Base-by-base conservation (phyloP, 2,329 filamentous ascomycete genomes). In the Neobulgaria alba region DNA sequence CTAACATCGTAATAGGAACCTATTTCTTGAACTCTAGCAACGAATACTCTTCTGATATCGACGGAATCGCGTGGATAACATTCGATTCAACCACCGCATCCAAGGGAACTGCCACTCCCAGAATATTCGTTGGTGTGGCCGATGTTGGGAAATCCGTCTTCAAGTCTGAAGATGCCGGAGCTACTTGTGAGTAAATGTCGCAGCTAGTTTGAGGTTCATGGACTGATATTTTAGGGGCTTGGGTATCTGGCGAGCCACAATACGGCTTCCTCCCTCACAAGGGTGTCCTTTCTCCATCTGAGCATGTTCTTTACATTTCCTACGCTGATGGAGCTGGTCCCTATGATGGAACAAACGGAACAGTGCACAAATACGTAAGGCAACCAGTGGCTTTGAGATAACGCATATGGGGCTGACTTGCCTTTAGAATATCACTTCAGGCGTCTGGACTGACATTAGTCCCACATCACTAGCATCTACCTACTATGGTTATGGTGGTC, bases 301-400 rank as follows among this genome's bases (percentile, higher is more conserved):
- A 78, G 52, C 70, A 72, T 42, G 66, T 67, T 0, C 57, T 78
- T 0, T 78, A 78, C 46, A 51, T 78, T 4, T 69, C 67, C 0
- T 77, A 77, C 51, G 65, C 64, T 12, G 67, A 77, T 36, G 73
- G 71, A 0, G 65, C 65, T 0, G 75, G 75, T 0, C 75, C 74
- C 1, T 78, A 76, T 42, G 74, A 77, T 42, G 74, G 73, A 10
- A 67, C 63, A 0, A 51, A 62, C 3, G 74, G 74, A 18, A 71
- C 64, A 0, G 68, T 78, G 1, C 72, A 70, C 45, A 67, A 70
- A 42, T 78, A 76, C 46, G 33, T 35, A 19, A 20, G 33, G 5
- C 16, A 15, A 3, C 12, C 18, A 16, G 8, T 10, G 4, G n/a
- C 3, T 8, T 15, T 7, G 8, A 3, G n/a, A 3, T 3, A 9